Conservation (phyloP, 2,329 filamentous ascomycete species). For the Fusarium bulbicola region DNA sequence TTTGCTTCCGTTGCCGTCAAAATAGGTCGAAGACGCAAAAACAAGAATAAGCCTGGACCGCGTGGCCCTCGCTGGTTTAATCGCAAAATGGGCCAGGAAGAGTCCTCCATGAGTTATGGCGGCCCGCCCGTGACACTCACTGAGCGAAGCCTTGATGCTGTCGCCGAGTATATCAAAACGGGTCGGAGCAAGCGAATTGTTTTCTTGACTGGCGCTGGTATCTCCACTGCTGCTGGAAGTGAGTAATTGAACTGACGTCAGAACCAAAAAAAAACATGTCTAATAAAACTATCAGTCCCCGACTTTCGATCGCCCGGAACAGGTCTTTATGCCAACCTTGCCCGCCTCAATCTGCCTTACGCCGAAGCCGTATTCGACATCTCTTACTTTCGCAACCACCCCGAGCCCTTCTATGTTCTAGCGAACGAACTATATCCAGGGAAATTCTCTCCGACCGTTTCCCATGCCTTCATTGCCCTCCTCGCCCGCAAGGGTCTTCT, state of each 20-base stretch:
- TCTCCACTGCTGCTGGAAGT: constrained; percentile 78
- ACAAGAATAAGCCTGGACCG: constrained; percentile 48
- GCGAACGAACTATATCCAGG: constrained; percentile 94
- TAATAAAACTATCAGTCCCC: constrained; percentile 67
- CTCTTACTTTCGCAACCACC: constrained; percentile 83
- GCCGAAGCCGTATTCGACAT: constrained; percentile 97
- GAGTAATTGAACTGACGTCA: constrained; percentile 16
- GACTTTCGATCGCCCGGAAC: constrained; percentile 95
- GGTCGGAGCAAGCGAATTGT: constrained; percentile 76
- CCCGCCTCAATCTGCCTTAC: constrained; percentile 83
- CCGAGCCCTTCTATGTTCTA: constrained; percentile 89
- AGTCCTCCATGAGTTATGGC: constrained; percentile 73
- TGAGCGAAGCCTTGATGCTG: constrained; percentile 73
- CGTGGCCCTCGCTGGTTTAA: constrained; percentile 46
- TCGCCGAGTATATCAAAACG: constrained; percentile 83
- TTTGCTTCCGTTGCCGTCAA: constrained; percentile 39
- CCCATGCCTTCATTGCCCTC: constrained; percentile 87
- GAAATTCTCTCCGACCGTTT: constrained; percentile 85
- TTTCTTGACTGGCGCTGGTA: constrained; percentile 90
- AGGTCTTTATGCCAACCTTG: constrained; percentile 92
- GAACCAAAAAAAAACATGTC: not conserved
- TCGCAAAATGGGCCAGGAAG: constrained; percentile 85
- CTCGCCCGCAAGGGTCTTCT: constrained; percentile 82
- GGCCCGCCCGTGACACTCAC: constrained; percentile 71
- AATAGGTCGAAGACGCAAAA: constrained; percentile 52